Evolutionary conservation across 441 rosid genomes (phyloP).

Genomic region (Erodium moschatum): DNA sequence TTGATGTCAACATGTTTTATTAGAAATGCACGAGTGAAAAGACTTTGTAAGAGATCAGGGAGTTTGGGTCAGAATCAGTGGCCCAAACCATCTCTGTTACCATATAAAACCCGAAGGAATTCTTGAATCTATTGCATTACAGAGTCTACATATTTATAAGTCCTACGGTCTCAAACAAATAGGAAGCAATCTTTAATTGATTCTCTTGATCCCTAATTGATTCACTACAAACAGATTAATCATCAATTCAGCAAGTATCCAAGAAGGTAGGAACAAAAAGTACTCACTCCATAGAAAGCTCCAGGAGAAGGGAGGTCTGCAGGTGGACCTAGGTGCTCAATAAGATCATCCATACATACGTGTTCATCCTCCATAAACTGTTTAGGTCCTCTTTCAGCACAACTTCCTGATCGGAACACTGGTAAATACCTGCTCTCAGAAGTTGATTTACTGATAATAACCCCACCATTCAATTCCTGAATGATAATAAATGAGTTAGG

Average conservation of each 20-base stretch:
- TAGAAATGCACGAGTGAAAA: background rate
- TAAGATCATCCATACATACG: slow-evolving; percentile 38
- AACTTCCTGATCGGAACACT: slow-evolving; percentile 46
- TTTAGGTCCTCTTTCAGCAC: slow-evolving; percentile 36
- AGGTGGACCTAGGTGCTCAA: slow-evolving; percentile 31
- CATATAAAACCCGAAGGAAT: too few species aligned
- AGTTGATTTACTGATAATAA: slow-evolving; percentile 36
- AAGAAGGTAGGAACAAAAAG: background rate
- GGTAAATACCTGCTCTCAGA: slow-evolving; percentile 57
- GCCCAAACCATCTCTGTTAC: too few species aligned
- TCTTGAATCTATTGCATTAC: too few species aligned
- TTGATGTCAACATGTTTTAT: background rate
- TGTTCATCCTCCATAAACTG: slow-evolving; percentile 43
- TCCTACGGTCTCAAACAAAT: too few species aligned
- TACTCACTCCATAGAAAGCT: slow-evolving; percentile 49
- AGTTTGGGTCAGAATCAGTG: background rate
- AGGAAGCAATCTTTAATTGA: too few species aligned
- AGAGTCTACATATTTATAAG: too few species aligned
- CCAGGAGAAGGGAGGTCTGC: slow-evolving; percentile 39
- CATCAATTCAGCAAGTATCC: background rate
- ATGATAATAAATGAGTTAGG: slow-evolving; percentile 20
- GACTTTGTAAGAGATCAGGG: background rate
- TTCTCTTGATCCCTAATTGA: too few species aligned
- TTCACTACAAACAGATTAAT: background rate
- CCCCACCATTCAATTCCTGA: slow-evolving; percentile 62